These are phyloP conservation scores for Ceratocystis variospora DNA, from an alignment of 2,329 filamentous ascomycete species.

Conservation along the genomic window DNA sequence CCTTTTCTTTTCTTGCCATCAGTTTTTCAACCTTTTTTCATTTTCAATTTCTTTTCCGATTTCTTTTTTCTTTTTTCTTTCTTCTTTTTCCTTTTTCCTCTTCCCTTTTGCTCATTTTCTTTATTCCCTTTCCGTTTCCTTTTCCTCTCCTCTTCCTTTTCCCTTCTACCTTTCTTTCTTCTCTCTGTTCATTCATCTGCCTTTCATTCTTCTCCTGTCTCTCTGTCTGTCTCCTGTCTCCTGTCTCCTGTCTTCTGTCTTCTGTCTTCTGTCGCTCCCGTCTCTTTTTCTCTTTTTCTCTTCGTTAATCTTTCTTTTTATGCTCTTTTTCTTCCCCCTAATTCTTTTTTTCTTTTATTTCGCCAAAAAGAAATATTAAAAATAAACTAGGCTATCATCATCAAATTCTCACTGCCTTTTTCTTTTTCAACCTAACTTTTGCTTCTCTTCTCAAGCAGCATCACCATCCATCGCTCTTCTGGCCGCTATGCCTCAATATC, in stretches of 20 bases:
- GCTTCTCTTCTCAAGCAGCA: neutral
- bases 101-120: neutral
- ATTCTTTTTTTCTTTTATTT: neutral
- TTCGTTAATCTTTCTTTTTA: neutral
- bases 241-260: too few relatives aligned
- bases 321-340: slow-evolving; percentile 4
- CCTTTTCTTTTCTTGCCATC: neutral
- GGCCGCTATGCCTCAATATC: slow-evolving; percentile 32
- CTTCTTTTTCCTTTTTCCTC: slow-evolving; percentile 1
- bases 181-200: neutral
- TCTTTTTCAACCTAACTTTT: slow-evolving; percentile 14
- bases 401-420: slow-evolving; percentile 8
- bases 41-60: slow-evolving; percentile 4
- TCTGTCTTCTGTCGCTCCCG: slow-evolving; percentile 6
- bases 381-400: too few relatives aligned
- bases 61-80: neutral
- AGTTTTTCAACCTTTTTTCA: neutral
- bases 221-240: neutral
- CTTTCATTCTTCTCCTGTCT: slow-evolving; percentile 12
- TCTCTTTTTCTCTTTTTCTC: neutral
- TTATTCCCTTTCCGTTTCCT: slow-evolving; percentile 4
- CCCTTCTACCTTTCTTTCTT: neutral
- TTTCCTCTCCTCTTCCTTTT: slow-evolving; percentile 14
- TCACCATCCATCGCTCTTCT: neutral
- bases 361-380: neutral